Conservation (phyloP, 2,329 filamentous ascomycete species). For the Fusarium guadeloupense region DNA sequence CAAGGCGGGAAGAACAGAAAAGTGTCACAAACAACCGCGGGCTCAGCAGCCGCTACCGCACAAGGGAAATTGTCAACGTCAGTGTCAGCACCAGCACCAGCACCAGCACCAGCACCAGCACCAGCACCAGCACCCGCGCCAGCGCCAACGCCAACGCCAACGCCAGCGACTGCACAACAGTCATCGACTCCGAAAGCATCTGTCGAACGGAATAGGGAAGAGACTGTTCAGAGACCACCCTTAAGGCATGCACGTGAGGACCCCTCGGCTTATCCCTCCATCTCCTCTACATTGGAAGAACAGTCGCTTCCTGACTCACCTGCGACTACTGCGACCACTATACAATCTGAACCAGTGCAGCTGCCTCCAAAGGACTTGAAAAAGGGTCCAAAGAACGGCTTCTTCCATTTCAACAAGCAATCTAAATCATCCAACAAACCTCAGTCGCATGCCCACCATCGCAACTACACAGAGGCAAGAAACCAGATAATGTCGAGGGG, state of each 20-base stretch:
- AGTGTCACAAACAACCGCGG: slow-evolving; percentile 36
- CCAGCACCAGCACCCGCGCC: neutral
- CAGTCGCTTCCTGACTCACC: slow-evolving; percentile 29
- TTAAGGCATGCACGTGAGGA: slow-evolving; percentile 41
- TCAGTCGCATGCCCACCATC: slow-evolving; percentile 36
- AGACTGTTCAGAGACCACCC: slow-evolving; percentile 40
- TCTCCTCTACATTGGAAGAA: slow-evolving; percentile 41
- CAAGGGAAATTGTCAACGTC: slow-evolving; percentile 5
- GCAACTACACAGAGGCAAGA: slow-evolving; percentile 49
- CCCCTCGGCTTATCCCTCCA: slow-evolving; percentile 41
- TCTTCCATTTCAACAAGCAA: slow-evolving; percentile 62
- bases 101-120: neutral
- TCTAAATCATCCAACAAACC: slow-evolving; percentile 53
- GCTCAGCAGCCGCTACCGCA: slow-evolving; percentile 28
- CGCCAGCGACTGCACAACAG: slow-evolving; percentile 4
- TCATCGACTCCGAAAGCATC: slow-evolving; percentile 30
- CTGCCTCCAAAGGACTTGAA: slow-evolving; percentile 49
- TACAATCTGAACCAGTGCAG: slow-evolving; percentile 21
- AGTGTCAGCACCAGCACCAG: neutral
- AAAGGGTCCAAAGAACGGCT: slow-evolving; percentile 58
- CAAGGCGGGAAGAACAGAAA: slow-evolving; percentile 40
- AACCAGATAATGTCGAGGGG: slow-evolving; percentile 52
- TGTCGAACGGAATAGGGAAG: slow-evolving; percentile 29
- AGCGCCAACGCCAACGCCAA: neutral
- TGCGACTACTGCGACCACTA: slow-evolving; percentile 29